phyloP scores from a whole-genome alignment of 2,329 filamentous ascomycete genomes.

The Kalaharituber pfeilii region DNA sequence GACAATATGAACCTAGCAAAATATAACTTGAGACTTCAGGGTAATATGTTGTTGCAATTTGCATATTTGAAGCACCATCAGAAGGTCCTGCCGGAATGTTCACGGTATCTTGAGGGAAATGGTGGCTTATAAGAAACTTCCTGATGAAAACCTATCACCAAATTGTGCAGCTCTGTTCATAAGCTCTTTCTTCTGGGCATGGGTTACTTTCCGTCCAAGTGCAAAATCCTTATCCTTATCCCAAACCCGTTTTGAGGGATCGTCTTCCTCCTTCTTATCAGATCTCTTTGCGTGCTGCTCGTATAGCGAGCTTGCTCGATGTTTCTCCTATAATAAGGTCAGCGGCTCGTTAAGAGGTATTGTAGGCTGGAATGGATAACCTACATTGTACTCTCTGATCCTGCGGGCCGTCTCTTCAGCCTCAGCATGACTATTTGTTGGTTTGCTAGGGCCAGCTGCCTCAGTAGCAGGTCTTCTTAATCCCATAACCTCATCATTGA shows the following conservation, averaged over 20 bases:
- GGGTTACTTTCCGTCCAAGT: constrained; percentile 51
- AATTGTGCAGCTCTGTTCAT: constrained; percentile 66
- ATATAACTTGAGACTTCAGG: too few species aligned
- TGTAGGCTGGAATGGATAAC: constrained; percentile 18
- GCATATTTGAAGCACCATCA: too few species aligned
- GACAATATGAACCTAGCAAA: too few species aligned
- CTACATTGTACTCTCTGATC: constrained; percentile 43
- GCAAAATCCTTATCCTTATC: constrained; percentile 91
- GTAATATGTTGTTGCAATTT: too few species aligned
- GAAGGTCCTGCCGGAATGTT: too few species aligned
- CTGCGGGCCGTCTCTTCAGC: constrained; percentile 33
- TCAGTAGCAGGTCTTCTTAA: constrained; percentile 30
- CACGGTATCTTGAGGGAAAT: neutral
- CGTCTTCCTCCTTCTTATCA: constrained; percentile 55
- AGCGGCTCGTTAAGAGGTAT: constrained; percentile 27
- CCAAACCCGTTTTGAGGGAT: constrained; percentile 76
- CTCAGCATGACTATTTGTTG: constrained; percentile 22
- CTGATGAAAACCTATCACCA: constrained; percentile 61
- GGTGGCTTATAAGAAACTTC: constrained; percentile 38
- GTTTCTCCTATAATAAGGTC: constrained; percentile 35
- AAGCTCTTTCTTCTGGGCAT: constrained; percentile 59
- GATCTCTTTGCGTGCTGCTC: constrained; percentile 39
- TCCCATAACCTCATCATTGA: constrained; percentile 70
- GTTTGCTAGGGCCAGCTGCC: constrained; percentile 17
- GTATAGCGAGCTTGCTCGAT: constrained; percentile 41